Evolutionary conservation across 2,329 filamentous ascomycete species (phyloP).

Genomic region (Dendrostoma leiphaemia): DNA sequence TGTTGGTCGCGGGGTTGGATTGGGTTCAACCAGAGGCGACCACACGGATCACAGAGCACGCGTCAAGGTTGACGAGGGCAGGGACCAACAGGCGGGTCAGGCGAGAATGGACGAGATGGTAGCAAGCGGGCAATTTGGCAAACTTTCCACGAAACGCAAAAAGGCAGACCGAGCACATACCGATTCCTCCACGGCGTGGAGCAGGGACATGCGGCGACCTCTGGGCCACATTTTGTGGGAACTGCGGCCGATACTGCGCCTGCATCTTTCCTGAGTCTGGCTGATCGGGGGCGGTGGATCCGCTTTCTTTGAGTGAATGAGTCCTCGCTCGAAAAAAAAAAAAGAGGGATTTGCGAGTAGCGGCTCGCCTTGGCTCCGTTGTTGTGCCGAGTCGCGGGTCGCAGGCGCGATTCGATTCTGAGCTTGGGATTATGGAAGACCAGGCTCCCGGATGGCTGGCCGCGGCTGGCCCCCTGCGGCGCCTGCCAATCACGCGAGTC

Average conservation of each 20-base stretch:
- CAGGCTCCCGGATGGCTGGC: too few relatives aligned
- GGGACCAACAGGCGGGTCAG: not conserved
- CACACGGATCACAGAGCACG: not conserved
- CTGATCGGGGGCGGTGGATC: not conserved
- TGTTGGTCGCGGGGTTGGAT: not conserved
- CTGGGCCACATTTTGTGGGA: constrained; percentile 49
- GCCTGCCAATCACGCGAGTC: too few relatives aligned
- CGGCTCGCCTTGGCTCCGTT: too few relatives aligned
- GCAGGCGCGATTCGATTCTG: too few relatives aligned
- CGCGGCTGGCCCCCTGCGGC: too few relatives aligned
- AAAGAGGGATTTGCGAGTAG: too few relatives aligned
- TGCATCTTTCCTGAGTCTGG: constrained; percentile 42
- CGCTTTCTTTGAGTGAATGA: constrained; percentile 4
- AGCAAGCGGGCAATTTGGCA: not conserved
- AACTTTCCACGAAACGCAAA: constrained; percentile 4
- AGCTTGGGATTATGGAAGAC: too few relatives aligned
- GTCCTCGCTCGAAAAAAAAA: too few relatives aligned
- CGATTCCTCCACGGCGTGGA: constrained; percentile 52
- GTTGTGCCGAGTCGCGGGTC: too few relatives aligned
- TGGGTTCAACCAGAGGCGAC: not conserved
- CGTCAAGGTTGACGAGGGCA: too few relatives aligned
- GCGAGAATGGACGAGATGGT: not conserved
- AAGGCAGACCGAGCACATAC: constrained; percentile 30
- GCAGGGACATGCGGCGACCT: constrained; percentile 46
- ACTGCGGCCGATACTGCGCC: constrained; percentile 47